Base-by-base conservation (phyloP, 2,329 filamentous ascomycete genomes). In the Trichoderma hamatum region DNA sequence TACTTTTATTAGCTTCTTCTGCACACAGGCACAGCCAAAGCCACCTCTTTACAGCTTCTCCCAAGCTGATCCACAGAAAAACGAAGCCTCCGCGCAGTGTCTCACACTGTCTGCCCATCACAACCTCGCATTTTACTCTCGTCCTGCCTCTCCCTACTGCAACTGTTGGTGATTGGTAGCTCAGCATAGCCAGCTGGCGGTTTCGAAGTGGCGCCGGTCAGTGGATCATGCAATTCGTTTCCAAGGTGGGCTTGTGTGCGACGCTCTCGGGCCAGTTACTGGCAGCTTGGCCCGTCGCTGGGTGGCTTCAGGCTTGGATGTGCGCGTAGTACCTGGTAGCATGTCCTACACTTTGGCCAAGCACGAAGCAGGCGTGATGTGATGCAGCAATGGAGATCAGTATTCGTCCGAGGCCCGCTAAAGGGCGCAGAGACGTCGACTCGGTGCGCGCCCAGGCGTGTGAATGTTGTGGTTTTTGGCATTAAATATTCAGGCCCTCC, bases 61-160 rank as follows among this genome's bases (percentile, higher is more conserved):
- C 59, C 26, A 13, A 51, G 10, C 34, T 61, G 58, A 30, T 28
- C 39, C 19, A 61, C 58, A 51, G 43, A 55, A 55, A 55, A 55
- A 21, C 39, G 39, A 43, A 43, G 30, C 61, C 49, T 55, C 52
- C 52, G 63, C 52, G 26, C 63, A 58, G 63, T 66, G 63, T 39
- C 63, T 43, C 63, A 66, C 63, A 66, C 63, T 66, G 63, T 66
- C 63, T 66, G 63, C 63, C 36, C 43, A 66, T 66, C 63, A 52
- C 63, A 66, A 66, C 63, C 51, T 66, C 63, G 62, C 63, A 30
- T 24, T n/a, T 58, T 49, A 32, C 63, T 46, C 24, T 21, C 14
- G 43, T 32, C 19, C 3, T 54, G 21, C 10, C n/a, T 32, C 62
- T 56, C 62, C 60, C 60, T 63, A n/a, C 61, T 26, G 34, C 26